Base-by-base conservation (phyloP, 257 asterid species). In the Linaria vulgaris region DNA sequence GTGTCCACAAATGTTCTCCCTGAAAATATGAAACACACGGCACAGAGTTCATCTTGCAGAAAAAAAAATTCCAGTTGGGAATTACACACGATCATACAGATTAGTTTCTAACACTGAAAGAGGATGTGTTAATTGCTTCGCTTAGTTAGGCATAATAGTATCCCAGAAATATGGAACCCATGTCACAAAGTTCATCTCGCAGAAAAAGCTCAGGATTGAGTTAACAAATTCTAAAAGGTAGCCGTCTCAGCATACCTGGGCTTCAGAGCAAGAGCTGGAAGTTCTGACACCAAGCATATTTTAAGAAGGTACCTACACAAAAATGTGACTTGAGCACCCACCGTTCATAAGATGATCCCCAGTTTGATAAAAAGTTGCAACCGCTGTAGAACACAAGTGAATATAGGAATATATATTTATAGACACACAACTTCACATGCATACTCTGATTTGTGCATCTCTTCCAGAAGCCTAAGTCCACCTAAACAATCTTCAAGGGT, bases 381-480 rank as follows among this genome's bases (percentile, higher is more conserved):
- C 57, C 5, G 9, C 21, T 44, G 27, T 1, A 23, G n/a, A 50
- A 37, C 7, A n/a, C 30, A 5, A 0, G 12, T 19, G 8, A 56
- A 7, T 10, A 34, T 15, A 15, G 25, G 2, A 15, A 11, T 0
- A 0, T 9, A 16, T 9, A 22, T 56, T 17, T 16, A 21, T 31
- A 20, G 38, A 6, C 6, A n/a, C 37, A 30, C 37, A 30, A 30
- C 6, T 30, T 30, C 37, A 30, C 20, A 58, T 9, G 24, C 85
- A 48, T 90, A 90, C 94, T 91, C 98, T 21, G 90, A 77, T 58
- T 60, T 76, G 74, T 91, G 92, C 96, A 91, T 88, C 74, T 86
- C 95, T n/a, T 69, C 75, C 24, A 91, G 90, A 72, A 79, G 76
- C 48, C 68, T 71, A 43, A 91, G 86, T 37, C 95, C 96, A 24